phyloP scores from a whole-genome alignment of 805 yeast species.

The Candida railenensis region DNA sequence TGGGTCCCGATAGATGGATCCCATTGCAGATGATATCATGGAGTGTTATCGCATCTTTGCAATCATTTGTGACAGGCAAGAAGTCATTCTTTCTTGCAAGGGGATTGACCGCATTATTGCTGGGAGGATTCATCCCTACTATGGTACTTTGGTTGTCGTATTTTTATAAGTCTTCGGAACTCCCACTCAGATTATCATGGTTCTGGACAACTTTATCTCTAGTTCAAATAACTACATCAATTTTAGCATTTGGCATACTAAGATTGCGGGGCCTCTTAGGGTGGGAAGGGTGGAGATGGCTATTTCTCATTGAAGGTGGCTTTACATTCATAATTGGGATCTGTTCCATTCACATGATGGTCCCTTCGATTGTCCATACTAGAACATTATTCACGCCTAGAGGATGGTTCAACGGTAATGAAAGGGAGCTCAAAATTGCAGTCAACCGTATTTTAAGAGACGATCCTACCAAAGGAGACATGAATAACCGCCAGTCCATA shows the following conservation, averaged over 20 bases:
- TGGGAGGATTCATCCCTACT: constrained; percentile 36
- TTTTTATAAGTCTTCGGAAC: constrained; percentile 32
- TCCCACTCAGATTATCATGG: constrained; percentile 20
- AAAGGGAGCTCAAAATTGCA: constrained; percentile 54
- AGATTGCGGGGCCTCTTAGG: constrained; percentile 17
- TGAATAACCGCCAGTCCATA: constrained; percentile 60
- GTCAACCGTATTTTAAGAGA: constrained; percentile 60
- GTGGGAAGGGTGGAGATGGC: constrained; percentile 21
- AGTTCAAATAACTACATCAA: constrained; percentile 19
- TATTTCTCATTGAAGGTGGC: constrained; percentile 14
- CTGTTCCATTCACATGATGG: constrained; percentile 44
- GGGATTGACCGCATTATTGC: constrained; percentile 29
- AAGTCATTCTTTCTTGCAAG: constrained; percentile 26
- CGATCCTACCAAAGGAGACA: constrained; percentile 61
- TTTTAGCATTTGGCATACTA: constrained; percentile 21
- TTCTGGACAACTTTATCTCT: constrained; percentile 28
- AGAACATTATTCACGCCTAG: constrained; percentile 44
- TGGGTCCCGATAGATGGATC: constrained; percentile 64
- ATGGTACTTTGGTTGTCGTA: constrained; percentile 32
- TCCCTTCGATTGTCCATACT: constrained; percentile 52
- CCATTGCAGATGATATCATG: constrained; percentile 37
- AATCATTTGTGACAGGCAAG: constrained; percentile 22
- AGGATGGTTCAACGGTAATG: constrained; percentile 43
- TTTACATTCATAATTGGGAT: constrained; percentile 42
- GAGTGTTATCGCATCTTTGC: constrained; percentile 25